phyloP scores from a whole-genome alignment of 257 asterid species.

The Primulina huaijiensis region DNA sequence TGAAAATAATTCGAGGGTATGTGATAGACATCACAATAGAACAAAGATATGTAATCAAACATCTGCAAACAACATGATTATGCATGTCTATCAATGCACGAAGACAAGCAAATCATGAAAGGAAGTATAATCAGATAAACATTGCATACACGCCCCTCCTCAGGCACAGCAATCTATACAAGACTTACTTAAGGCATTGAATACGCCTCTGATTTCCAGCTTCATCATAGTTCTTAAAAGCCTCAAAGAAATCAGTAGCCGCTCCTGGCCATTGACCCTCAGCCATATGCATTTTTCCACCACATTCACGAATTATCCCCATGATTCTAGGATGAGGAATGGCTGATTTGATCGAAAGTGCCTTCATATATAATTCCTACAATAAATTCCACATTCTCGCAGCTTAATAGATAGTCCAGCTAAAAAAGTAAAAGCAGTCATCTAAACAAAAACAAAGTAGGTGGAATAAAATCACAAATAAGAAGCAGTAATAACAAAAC shows the following conservation, averaged over 20 bases:
- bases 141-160: not conserved
- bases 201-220: slow-evolving; percentile 97
- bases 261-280: slow-evolving; percentile 97
- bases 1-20: not conserved
- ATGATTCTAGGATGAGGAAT: slow-evolving; percentile 98
- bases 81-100: not conserved
- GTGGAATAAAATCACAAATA: not conserved
- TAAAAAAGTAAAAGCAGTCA: no score
- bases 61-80: slow-evolving; percentile 5
- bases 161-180: slow-evolving; percentile 7
- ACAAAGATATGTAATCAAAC: not conserved
- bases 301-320: slow-evolving; percentile 99
- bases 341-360: slow-evolving; percentile 93
- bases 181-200: slow-evolving; percentile 84
- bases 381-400: slow-evolving; percentile 20
- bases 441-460: no score
- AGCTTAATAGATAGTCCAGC: slow-evolving; percentile 9
- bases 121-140: slow-evolving; percentile 1
- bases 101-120: not conserved
- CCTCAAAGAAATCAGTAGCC: slow-evolving; percentile 97
- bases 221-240: slow-evolving; percentile 96
- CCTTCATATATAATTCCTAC: slow-evolving; percentile 87
- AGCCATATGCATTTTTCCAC: slow-evolving; percentile 99
- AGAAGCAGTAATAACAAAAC: not conserved
- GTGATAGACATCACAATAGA: not conserved